Conservation (phyloP, 208 protist genomes). For the Herpetomonas samuelpessoai region DNA sequence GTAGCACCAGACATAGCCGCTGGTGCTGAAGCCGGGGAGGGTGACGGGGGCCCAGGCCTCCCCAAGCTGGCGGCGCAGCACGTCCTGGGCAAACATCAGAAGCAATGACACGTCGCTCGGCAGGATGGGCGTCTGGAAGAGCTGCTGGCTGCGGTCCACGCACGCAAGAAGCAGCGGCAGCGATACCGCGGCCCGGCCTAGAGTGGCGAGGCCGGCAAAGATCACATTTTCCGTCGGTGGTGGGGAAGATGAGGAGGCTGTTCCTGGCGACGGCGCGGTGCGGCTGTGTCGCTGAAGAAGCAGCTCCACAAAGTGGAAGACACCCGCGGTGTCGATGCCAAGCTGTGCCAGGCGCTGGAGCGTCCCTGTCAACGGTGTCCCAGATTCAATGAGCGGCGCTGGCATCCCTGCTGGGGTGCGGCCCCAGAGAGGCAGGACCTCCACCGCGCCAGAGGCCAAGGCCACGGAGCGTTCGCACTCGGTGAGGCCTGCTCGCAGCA, state of each 20-base stretch:
- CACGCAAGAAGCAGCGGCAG: not conserved
- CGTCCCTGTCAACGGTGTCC: not conserved
- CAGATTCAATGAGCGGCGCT: not conserved
- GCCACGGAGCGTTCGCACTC: constrained; percentile 34
- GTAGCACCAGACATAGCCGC: constrained; percentile 82
- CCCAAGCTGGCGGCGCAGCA: constrained; percentile 37
- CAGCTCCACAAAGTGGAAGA: not conserved
- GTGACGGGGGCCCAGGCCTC: constrained; percentile 79
- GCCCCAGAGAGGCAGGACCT: constrained; percentile 15
- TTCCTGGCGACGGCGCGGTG: not conserved
- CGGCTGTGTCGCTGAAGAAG: not conserved
- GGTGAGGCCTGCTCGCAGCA: constrained; percentile 53
- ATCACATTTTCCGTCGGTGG: not conserved
- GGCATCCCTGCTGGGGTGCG: not conserved
- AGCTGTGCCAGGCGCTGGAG: not conserved
- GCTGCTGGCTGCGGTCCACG: not conserved
- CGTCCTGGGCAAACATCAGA: constrained; percentile 48
- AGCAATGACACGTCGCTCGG: constrained; percentile 63
- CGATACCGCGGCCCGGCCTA: not conserved
- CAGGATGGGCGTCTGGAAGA: constrained; percentile 14
- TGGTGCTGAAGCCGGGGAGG: constrained; percentile 65
- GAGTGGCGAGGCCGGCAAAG: not conserved
- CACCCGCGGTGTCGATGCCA: not conserved
- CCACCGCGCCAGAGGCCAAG: constrained; percentile 47
- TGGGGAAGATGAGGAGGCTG: not conserved